Percentiles rank a stretch among this genome's conserved stretches.
phyloP scores from a whole-genome alignment of 106 monocot species.

The Triglochin maritima region DNA sequence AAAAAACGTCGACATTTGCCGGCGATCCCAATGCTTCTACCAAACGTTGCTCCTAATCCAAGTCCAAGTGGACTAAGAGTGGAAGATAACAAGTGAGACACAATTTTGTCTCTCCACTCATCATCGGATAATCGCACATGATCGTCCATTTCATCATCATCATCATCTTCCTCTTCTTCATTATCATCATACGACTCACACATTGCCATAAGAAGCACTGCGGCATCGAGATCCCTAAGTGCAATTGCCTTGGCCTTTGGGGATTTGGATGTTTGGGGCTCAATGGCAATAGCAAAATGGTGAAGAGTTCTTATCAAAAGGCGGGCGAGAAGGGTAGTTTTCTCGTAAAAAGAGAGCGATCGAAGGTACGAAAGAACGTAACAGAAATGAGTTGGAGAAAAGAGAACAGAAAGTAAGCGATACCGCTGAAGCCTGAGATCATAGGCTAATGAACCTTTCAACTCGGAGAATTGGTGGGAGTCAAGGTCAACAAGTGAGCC shows the following conservation, averaged over 20 bases:
- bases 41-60: conserved; percentile 11
- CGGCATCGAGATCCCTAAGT: conserved; percentile 45
- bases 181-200: conserved; percentile 22
- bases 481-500: conserved; percentile 21
- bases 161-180: neutral
- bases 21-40: conserved; percentile 19
- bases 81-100: conserved; percentile 2
- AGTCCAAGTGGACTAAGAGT: conserved; percentile 21
- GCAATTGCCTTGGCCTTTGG: neutral
- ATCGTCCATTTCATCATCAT: neutral
- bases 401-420: conserved; percentile 59
- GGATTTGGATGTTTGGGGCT: neutral
- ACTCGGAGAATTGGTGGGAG: conserved; percentile 20
- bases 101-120: conserved; percentile 34
- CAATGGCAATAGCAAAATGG: conserved; percentile 15
- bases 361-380: conserved; percentile 38
- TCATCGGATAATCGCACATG: neutral
- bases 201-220: conserved; percentile 40
- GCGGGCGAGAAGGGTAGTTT: conserved; percentile 66
- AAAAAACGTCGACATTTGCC: conserved; percentile 30
- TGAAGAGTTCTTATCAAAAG: conserved; percentile 59
- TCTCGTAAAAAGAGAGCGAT: conserved; percentile 54
- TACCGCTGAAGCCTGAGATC: conserved; percentile 45
- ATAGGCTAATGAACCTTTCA: conserved; percentile 27
- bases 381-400: conserved; percentile 59